phyloP scores from a whole-genome alignment of 129 eudicot species.

The Oenanthe sinensis region DNA sequence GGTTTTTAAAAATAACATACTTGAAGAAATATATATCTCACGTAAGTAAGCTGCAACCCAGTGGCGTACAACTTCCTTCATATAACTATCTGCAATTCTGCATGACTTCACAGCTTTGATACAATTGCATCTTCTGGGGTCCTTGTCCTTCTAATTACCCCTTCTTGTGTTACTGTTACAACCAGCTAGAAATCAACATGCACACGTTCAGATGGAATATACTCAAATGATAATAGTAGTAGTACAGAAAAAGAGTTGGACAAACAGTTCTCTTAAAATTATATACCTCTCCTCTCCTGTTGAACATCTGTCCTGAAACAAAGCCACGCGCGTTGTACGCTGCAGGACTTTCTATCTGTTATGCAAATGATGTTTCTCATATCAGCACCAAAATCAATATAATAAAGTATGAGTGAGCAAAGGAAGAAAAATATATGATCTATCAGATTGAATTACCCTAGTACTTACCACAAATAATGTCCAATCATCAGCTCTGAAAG shows the following conservation, averaged over 20 bases:
- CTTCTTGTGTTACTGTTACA: constrained; percentile 83
- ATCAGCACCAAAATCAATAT: background rate
- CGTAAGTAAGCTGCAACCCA: background rate
- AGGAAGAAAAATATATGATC: constrained; percentile 7
- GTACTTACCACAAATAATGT: constrained; percentile 66
- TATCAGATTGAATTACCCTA: background rate
- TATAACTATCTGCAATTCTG: background rate
- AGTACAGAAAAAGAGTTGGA: background rate
- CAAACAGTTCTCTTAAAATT: background rate
- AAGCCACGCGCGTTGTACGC: constrained; percentile 80
- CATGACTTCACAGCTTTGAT: constrained; percentile 48
- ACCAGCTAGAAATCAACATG: constrained; percentile 56
- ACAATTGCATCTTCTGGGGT: constrained; percentile 26
- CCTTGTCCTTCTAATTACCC: constrained; percentile 52
- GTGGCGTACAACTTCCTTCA: background rate
- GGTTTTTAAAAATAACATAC: background rate
- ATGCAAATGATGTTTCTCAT: background rate
- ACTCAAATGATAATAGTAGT: background rate
- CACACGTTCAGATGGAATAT: constrained; percentile 4
- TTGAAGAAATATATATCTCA: background rate
- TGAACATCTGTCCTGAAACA: constrained; percentile 72
- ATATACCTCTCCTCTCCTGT: constrained; percentile 78
- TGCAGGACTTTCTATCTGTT: constrained; percentile 66
- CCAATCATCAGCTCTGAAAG: constrained; percentile 95
- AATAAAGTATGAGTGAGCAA: constrained; percentile 1